These are phyloP conservation scores for Epichloe scottii DNA, from an alignment of 2,329 filamentous ascomycete genomes.

Conservation along the genomic window DNA sequence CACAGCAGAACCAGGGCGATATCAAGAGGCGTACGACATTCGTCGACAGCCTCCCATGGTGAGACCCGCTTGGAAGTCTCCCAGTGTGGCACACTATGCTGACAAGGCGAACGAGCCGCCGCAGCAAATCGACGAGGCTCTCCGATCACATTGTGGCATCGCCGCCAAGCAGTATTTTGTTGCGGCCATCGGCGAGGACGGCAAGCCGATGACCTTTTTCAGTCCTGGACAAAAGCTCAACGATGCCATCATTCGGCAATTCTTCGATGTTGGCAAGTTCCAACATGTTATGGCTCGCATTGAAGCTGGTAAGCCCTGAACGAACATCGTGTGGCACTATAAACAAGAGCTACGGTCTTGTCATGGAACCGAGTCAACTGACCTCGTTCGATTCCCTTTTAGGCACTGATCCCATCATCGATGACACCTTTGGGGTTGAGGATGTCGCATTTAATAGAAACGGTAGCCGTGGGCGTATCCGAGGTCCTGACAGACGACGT, in stretches of 20 bases:
- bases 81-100: constrained; percentile 1
- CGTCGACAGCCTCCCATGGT: constrained; percentile 28
- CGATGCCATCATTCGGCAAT: constrained; percentile 27
- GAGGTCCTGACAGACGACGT: constrained; percentile 19
- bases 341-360: not conserved
- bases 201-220: constrained; percentile 31
- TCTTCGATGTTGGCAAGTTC: constrained; percentile 35
- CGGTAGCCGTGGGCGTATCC: constrained; percentile 14
- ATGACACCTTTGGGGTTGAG: constrained; percentile 19
- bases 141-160: constrained; percentile 40
- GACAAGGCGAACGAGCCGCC: constrained; percentile 1
- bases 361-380: not conserved
- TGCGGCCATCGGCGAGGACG: constrained; percentile 36
- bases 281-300: constrained; percentile 25
- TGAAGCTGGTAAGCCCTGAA: constrained; percentile 23
- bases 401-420: constrained; percentile 22
- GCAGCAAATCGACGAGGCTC: constrained; percentile 37
- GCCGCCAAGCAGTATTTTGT: constrained; percentile 40
- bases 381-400: not conserved
- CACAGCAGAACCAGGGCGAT: constrained; percentile 20
- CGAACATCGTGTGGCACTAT: not conserved
- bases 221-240: constrained; percentile 27
- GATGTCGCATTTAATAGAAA: constrained; percentile 13
- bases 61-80: constrained; percentile 7
- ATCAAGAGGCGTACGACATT: constrained; percentile 21